Evolutionary conservation across 2,329 filamentous ascomycete genomes (phyloP).

Genomic region (Botrytis pseudocinerea): DNA sequence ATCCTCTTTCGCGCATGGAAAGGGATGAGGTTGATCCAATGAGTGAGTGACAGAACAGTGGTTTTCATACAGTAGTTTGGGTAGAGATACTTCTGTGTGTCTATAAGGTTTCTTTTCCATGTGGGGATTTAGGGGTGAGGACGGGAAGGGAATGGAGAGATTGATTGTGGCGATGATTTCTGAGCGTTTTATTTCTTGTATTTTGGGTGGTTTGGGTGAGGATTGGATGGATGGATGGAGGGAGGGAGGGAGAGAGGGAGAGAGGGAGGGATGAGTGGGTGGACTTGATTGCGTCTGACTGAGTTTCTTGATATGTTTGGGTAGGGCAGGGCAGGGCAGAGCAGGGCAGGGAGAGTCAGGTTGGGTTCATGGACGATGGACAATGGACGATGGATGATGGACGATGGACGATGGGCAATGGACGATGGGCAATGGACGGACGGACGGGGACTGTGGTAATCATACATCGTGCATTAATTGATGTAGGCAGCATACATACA

Average conservation of each 20-base stretch:
- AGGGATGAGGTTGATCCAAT: background rate
- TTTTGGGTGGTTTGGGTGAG: background rate
- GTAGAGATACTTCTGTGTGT: background rate
- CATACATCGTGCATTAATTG: background rate
- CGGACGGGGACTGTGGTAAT: background rate
- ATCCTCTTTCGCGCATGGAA: conserved; percentile 11
- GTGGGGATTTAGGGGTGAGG: background rate
- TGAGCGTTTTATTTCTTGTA: background rate
- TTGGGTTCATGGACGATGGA: background rate
- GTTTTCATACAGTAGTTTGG: conserved; percentile 12
- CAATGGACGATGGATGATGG: background rate
- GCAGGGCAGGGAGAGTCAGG: too few relatives aligned
- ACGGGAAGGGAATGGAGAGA: background rate
- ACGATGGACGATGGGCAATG: background rate
- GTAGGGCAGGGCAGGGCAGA: background rate
- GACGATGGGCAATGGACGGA: background rate
- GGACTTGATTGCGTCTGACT: background rate
- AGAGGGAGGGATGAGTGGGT: background rate
- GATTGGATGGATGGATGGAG: background rate
- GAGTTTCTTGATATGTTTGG: background rate
- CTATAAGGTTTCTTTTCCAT: background rate
- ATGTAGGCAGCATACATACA: background rate
- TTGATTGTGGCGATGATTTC: conserved; percentile 22
- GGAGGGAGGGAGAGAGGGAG: background rate
- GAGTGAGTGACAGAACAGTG: conserved; percentile 8